Percentiles rank a stretch among this genome's conserved stretches.
phyloP scores from a whole-genome alignment of 2,329 filamentous ascomycete genomes.

The Lasiodiplodia hormozganensis region DNA sequence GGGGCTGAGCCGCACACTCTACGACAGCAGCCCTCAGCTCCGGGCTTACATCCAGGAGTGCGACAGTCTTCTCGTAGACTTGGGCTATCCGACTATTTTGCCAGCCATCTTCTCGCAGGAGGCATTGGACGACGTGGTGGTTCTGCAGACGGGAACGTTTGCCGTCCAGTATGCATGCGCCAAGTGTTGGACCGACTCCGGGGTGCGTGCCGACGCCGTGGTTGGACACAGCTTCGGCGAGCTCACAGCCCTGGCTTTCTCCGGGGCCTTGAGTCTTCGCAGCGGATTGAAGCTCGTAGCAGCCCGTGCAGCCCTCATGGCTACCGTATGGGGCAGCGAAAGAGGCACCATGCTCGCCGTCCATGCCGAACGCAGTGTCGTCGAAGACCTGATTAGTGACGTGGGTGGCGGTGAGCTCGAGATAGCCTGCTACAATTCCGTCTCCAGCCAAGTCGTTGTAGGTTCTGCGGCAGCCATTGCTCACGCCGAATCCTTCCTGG shows the following conservation, averaged over 20 bases:
- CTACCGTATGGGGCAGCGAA: not conserved
- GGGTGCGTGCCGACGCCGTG: conserved; percentile 28
- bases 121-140: conserved; percentile 26
- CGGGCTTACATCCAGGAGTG: conserved; percentile 30
- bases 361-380: not conserved
- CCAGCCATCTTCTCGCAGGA: not conserved
- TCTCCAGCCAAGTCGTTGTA: not conserved
- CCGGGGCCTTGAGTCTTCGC: conserved; percentile 41
- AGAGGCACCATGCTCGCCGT: not conserved
- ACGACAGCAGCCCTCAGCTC: conserved; percentile 27
- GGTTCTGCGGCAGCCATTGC: not conserved
- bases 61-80: conserved; percentile 27
- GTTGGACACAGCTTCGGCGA: conserved; percentile 46
- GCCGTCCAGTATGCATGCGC: conserved; percentile 37
- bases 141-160: conserved; percentile 34
- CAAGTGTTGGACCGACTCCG: conserved; percentile 34
- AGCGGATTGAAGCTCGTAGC: conserved; percentile 41
- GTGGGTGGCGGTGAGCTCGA: not conserved
- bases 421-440: not conserved
- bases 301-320: conserved; percentile 34
- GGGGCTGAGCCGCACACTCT: conserved; percentile 27
- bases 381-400: not conserved
- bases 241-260: conserved; percentile 46
- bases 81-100: conserved; percentile 20
- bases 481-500: not conserved